Conservation (phyloP, 2,329 filamentous ascomycete species). For the Aspergillus sp. region DNA sequence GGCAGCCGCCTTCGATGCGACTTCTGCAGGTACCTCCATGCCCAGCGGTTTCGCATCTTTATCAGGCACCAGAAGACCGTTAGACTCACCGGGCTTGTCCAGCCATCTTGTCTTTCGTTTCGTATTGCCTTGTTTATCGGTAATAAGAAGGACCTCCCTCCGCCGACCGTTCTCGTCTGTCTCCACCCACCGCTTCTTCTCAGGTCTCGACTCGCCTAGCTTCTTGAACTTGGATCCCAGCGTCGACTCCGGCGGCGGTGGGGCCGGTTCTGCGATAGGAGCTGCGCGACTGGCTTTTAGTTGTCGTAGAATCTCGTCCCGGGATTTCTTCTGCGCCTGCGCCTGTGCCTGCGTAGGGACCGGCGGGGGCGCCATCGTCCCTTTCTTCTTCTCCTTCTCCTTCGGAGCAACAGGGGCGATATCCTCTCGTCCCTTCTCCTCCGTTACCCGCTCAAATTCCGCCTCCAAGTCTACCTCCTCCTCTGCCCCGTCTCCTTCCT, state of each 20-base stretch:
- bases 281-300: slow-evolving; percentile 48
- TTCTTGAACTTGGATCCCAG: slow-evolving; percentile 52
- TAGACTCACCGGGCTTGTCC: slow-evolving; percentile 27
- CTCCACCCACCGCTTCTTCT: slow-evolving; percentile 49
- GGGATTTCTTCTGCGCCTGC: slow-evolving; percentile 46
- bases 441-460: slow-evolving; percentile 44
- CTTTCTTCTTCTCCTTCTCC: slow-evolving; percentile 47
- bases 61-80: slow-evolving; percentile 34
- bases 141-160: slow-evolving; percentile 53
- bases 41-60: slow-evolving; percentile 44
- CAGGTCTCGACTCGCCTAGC: slow-evolving; percentile 40
- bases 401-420: slow-evolving; percentile 26
- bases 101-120: slow-evolving; percentile 56
- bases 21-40: slow-evolving; percentile 43
- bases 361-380: slow-evolving; percentile 41
- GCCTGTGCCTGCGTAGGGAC: slow-evolving; percentile 42
- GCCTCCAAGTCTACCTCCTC: slow-evolving; percentile 53
- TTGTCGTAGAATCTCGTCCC: slow-evolving; percentile 55
- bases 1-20: slow-evolving; percentile 29
- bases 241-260: slow-evolving; percentile 40
- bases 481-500: slow-evolving; percentile 57
- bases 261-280: slow-evolving; percentile 34
- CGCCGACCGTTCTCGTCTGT: slow-evolving; percentile 46
- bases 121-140: slow-evolving; percentile 53
- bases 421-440: slow-evolving; percentile 29